Percentiles rank a stretch among this genome's conserved stretches.
Evolutionary conservation across 1,139 yeast species (phyloP).

Genomic region (Magnusiomyces magnusii): DNA sequence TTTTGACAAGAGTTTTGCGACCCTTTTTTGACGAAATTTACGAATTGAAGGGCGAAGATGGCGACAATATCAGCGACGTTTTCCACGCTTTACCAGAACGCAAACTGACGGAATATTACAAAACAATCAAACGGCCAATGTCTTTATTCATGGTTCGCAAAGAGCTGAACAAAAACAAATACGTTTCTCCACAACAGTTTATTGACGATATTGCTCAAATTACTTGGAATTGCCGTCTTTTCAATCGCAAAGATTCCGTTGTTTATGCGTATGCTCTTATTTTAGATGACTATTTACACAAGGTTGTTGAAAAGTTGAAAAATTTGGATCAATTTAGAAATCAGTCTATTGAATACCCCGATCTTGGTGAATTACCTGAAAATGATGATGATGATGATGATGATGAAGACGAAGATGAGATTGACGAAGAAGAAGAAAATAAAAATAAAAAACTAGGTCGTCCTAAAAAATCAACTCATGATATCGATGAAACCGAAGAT

Average conservation of each 20-base stretch:
- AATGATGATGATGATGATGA: slow-evolving; percentile 21
- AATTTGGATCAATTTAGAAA: slow-evolving; percentile 37
- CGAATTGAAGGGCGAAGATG: slow-evolving; percentile 27
- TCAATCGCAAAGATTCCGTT: slow-evolving; percentile 63
- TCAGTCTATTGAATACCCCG: slow-evolving; percentile 48
- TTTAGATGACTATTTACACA: slow-evolving; percentile 54
- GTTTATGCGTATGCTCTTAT: slow-evolving; percentile 67
- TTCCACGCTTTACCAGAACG: slow-evolving; percentile 43
- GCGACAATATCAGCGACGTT: slow-evolving; percentile 32
- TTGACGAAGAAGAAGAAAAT: slow-evolving; percentile 25
- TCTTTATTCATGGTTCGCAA: slow-evolving; percentile 38
- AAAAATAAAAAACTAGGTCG: slow-evolving; percentile 21
- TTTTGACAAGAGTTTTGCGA: slow-evolving; percentile 14
- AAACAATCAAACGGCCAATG: slow-evolving; percentile 42
- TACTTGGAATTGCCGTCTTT: slow-evolving; percentile 82
- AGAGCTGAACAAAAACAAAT: slow-evolving; percentile 46
- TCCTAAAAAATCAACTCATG: slow-evolving; percentile 16
- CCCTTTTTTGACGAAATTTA: slow-evolving; percentile 32
- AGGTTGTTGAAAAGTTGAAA: slow-evolving; percentile 47
- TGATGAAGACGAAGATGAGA: slow-evolving; percentile 25
- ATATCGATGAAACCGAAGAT: slow-evolving; percentile 23
- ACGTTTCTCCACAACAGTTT: slow-evolving; percentile 57
- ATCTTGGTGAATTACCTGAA: slow-evolving; percentile 62
- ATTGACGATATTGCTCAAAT: slow-evolving; percentile 73
- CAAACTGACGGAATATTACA: slow-evolving; percentile 40